A percentile compares a stretch with the other conserved stretches of the same genome.
Evolutionary conservation across 345 rosid genomes (phyloP).

Genomic region (Arabidopsis thaliana): TAIR10.1 NC_003076.8:152001-152500

Average conservation of each 20-base stretch:
- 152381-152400: background rate
- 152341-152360: background rate
- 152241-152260: background rate
- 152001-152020: conserved; percentile 18
- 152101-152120: conserved; percentile 23
- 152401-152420: background rate
- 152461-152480: background rate
- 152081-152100: conserved; percentile 32
- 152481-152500: conserved; percentile 20
- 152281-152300: background rate
- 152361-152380: background rate
- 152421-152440: background rate
- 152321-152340: background rate
- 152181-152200: background rate
- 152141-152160: background rate
- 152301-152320: background rate
- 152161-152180: background rate
- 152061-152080: conserved; percentile 24
- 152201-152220: background rate
- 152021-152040: conserved; percentile 23
- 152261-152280: background rate
- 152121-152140: conserved; percentile 25
- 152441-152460: conserved; percentile 31
- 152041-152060: conserved; percentile 16
- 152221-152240: background rate